phyloP scores from a whole-genome alignment of 1,284 basidiomycete genomes.

The Ceratobasidium sp. region DNA sequence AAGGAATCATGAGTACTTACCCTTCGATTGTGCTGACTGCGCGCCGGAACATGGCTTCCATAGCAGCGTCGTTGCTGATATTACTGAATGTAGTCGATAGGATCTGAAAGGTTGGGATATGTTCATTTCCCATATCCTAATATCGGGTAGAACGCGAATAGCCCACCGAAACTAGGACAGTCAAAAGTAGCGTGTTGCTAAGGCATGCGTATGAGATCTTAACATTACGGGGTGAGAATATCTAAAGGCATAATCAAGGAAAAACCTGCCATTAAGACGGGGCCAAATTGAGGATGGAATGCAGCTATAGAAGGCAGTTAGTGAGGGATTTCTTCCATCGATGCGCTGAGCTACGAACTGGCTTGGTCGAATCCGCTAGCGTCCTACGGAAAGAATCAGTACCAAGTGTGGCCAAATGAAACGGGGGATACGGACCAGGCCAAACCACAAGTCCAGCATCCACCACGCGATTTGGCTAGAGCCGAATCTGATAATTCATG shows the following conservation, averaged over 20 bases:
- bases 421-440: slow-evolving; percentile 40
- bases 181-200: slow-evolving; percentile 16
- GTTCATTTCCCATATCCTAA: slow-evolving; percentile 73
- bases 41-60: slow-evolving; percentile 92
- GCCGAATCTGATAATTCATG: slow-evolving; percentile 36
- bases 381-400: slow-evolving; percentile 61
- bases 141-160: too few relatives aligned
- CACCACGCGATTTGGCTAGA: slow-evolving; percentile 80
- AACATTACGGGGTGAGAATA: not conserved
- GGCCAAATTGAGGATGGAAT: slow-evolving; percentile 86
- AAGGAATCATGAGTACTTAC: slow-evolving; percentile 52
- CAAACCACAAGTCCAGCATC: slow-evolving; percentile 79
- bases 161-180: slow-evolving; percentile 49
- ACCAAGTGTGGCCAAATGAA: not conserved
- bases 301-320: slow-evolving; percentile 52
- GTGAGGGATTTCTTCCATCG: slow-evolving; percentile 3
- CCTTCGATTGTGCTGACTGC: slow-evolving; percentile 91
- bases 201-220: slow-evolving; percentile 41
- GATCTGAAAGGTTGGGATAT: slow-evolving; percentile 80
- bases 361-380: slow-evolving; percentile 81
- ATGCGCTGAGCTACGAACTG: slow-evolving; percentile 59
- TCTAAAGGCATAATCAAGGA: not conserved
- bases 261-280: slow-evolving; percentile 73
- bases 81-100: slow-evolving; percentile 91
- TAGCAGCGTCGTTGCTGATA: slow-evolving; percentile 88